A percentile compares a stretch with the other conserved stretches of the same genome.
Evolutionary conservation across 495 filamentous ascomycete genomes (phyloP).

Genomic region (Sphaerosporella brunnea): DNA sequence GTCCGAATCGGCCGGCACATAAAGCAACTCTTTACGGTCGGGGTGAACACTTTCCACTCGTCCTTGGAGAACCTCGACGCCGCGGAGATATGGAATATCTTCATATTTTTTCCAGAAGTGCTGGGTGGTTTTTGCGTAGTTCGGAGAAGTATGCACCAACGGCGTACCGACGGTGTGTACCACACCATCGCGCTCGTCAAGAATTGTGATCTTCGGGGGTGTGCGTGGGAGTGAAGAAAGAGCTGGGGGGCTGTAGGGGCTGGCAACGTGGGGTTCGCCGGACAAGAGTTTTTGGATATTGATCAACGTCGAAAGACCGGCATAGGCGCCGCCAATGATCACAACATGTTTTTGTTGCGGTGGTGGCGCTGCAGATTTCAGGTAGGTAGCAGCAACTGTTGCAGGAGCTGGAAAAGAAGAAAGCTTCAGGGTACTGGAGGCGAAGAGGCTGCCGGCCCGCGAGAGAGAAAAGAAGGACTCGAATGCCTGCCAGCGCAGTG

Average conservation of each 20-base stretch:
- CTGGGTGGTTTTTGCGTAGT: constrained; percentile 5
- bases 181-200: constrained; percentile 54
- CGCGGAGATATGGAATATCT: constrained; percentile 40
- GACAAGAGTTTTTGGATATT: constrained; percentile 43
- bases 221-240: constrained; percentile 24
- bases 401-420: no score
- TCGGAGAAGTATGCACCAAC: constrained; percentile 37
- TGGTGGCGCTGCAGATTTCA: background rate
- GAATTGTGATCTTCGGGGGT: constrained; percentile 44
- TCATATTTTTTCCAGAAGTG: constrained; percentile 45
- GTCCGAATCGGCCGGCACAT: constrained; percentile 18
- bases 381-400: no score
- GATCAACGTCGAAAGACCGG: constrained; percentile 41
- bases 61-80: constrained; percentile 40
- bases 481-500: background rate
- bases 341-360: constrained; percentile 23
- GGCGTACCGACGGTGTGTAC: constrained; percentile 52
- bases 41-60: constrained; percentile 37
- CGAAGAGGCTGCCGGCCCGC: background rate
- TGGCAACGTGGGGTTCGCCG: constrained; percentile 27
- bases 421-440: background rate
- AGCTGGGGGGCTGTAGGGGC: constrained; percentile 14
- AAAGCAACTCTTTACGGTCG: constrained; percentile 33
- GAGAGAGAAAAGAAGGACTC: background rate
- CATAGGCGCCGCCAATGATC: constrained; percentile 48